These are phyloP conservation scores for Fraxinus sp. DNA, from an alignment of 305 asterid genomes.

Conservation along the genomic window DNA sequence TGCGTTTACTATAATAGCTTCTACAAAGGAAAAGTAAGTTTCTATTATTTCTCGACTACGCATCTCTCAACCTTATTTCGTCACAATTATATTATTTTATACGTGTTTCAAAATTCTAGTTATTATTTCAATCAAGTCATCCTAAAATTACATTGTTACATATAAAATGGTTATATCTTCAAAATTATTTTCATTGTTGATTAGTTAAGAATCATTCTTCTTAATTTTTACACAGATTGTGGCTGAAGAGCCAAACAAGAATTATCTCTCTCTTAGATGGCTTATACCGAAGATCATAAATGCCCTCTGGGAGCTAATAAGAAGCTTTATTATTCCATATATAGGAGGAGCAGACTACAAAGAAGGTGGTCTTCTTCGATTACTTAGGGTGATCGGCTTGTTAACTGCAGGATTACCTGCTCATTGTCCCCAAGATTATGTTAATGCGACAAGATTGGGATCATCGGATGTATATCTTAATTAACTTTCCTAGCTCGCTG, in stretches of 20 bases:
- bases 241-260: constrained; percentile 52
- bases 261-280: constrained; percentile 44
- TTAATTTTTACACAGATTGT: constrained; percentile 27
- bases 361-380: constrained; percentile 28
- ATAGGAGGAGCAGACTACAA: constrained; percentile 30
- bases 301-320: constrained; percentile 36
- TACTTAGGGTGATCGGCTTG: constrained; percentile 33
- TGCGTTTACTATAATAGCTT: constrained; percentile 48
- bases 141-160: background rate
- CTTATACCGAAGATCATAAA: constrained; percentile 38
- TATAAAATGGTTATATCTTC: background rate
- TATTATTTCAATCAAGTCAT: too few relatives aligned
- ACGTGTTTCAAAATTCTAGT: too few relatives aligned
- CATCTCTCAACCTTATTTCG: background rate
- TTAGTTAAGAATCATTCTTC: background rate
- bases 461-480: background rate
- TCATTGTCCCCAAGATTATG: constrained; percentile 44
- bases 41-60: background rate
- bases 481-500: background rate
- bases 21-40: constrained; percentile 41
- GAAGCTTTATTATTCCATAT: constrained; percentile 41
- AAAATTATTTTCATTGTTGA: background rate
- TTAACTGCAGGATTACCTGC: constrained; percentile 37
- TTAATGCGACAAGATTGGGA: constrained; percentile 40
- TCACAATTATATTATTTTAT: background rate